A percentile compares a stretch with the other conserved stretches of the same genome.
phyloP scores from a whole-genome alignment of 768 basidiomycete species.

The Pleurotus platypus region DNA sequence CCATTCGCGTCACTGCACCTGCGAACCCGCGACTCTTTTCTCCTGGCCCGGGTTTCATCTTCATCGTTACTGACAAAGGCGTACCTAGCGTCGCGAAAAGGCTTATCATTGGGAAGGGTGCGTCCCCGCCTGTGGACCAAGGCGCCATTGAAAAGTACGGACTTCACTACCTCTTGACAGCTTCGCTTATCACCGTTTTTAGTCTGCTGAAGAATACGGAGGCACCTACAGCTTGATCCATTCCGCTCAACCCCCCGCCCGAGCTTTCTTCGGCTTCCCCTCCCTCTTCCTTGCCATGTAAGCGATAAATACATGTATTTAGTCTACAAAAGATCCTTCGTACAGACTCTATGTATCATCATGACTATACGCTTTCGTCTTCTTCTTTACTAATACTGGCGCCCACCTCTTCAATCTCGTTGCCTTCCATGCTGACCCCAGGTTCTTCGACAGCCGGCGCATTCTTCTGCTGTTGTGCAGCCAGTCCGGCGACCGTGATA shows the following conservation, averaged over 20 bases:
- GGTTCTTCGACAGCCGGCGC: neutral
- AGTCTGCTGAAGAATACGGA: no score
- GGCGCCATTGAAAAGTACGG: neutral
- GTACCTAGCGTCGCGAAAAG: conserved; percentile 25
- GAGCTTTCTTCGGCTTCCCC: no score
- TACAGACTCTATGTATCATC: no score
- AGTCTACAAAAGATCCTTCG: no score
- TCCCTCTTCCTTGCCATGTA: no score
- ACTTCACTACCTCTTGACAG: no score
- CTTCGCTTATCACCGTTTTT: no score
- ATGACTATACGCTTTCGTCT: no score
- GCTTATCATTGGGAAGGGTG: conserved; percentile 34
- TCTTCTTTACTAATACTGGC: no score
- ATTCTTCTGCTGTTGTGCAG: conserved; percentile 20
- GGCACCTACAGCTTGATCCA: no score
- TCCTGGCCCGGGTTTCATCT: conserved; percentile 33
- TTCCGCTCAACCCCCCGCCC: no score
- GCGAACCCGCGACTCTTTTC: conserved; percentile 33
- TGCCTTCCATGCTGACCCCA: neutral
- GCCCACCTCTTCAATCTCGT: neutral
- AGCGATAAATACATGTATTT: no score
- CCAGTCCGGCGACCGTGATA: conserved; percentile 50
- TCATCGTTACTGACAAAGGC: conserved; percentile 32
- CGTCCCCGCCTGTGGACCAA: conserved; percentile 28
- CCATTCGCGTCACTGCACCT: conserved; percentile 28